These are phyloP conservation scores for Leptodontidium sp. DNA, from an alignment of 2,329 filamentous ascomycete genomes.

Conservation along the genomic window DNA sequence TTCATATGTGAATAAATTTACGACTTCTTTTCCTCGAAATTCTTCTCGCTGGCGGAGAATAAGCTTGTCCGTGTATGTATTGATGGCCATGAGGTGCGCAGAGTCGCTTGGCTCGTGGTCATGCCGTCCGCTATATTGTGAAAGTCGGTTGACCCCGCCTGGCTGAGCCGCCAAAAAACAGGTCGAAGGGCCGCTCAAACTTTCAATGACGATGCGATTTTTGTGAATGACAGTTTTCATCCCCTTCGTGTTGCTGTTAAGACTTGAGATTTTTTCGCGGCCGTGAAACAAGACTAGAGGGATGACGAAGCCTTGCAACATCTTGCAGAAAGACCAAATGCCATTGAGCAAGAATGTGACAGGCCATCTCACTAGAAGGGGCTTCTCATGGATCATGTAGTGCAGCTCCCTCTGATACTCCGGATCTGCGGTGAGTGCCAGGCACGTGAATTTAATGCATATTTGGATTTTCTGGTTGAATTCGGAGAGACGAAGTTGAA, in stretches of 20 bases:
- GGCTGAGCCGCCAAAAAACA: conserved; percentile 49
- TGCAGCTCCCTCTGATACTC: conserved; percentile 55
- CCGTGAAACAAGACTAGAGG: conserved; percentile 19
- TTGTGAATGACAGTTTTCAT: conserved; percentile 18
- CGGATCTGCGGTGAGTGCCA: conserved; percentile 53
- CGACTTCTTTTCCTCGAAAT: conserved; percentile 46
- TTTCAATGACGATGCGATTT: conserved; percentile 39
- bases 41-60: conserved; percentile 48
- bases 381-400: conserved; percentile 37
- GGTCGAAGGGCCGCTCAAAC: conserved; percentile 56
- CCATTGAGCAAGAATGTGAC: conserved; percentile 49
- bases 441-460: conserved; percentile 52
- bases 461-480: conserved; percentile 53
- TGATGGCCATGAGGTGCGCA: conserved; percentile 53
- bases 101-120: conserved; percentile 55
- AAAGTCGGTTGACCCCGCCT: neutral
- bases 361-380: conserved; percentile 46
- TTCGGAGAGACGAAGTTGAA: conserved; percentile 16
- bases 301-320: neutral
- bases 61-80: conserved; percentile 57
- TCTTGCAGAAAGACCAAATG: conserved; percentile 55
- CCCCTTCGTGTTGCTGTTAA: conserved; percentile 14
- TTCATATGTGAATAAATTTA: conserved; percentile 60
- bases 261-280: conserved; percentile 4
- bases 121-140: conserved; percentile 11